Conservation (phyloP, 768 basidiomycete genomes). For the Pleurotus citrinopileatus region DNA sequence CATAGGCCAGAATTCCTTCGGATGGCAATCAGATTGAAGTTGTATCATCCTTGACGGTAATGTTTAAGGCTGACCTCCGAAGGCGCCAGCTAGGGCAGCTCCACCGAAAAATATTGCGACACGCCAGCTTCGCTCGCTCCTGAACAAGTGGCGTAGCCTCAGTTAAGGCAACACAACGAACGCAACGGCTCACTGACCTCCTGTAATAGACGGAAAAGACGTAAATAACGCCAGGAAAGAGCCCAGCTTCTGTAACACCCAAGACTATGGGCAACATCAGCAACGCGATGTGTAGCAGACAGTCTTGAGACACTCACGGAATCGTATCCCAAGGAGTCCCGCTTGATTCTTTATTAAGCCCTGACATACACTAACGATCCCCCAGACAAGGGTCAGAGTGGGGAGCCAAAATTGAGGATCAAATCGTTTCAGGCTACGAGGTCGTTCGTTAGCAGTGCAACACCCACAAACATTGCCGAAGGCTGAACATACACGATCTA, state of each 20-base stretch:
- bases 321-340: conserved; percentile 52
- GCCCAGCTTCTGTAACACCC: conserved; percentile 56
- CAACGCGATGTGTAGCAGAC: neutral
- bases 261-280: conserved; percentile 37
- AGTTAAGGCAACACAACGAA: too few species aligned
- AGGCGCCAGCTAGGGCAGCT: conserved; percentile 60
- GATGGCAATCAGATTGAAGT: too few species aligned
- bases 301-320: conserved; percentile 32
- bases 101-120: conserved; percentile 64
- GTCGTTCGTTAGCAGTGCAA: too few species aligned
- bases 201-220: conserved; percentile 59
- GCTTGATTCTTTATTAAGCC: conserved; percentile 53
- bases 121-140: conserved; percentile 57
- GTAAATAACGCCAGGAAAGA: conserved; percentile 58
- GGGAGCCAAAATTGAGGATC: conserved; percentile 62
- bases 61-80: conserved; percentile 54
- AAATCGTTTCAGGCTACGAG: conserved; percentile 57
- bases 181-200: too few species aligned
- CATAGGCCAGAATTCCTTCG: conserved; percentile 58
- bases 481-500: conserved; percentile 54
- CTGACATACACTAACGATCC: conserved; percentile 50
- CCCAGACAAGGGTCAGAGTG: conserved; percentile 57
- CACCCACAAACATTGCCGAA: too few species aligned
- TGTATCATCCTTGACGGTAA: too few species aligned
- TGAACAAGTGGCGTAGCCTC: too few species aligned